These are phyloP conservation scores for Penicillium sp. DNA, from an alignment of 2,329 filamentous ascomycete genomes.

Conservation along the genomic window DNA sequence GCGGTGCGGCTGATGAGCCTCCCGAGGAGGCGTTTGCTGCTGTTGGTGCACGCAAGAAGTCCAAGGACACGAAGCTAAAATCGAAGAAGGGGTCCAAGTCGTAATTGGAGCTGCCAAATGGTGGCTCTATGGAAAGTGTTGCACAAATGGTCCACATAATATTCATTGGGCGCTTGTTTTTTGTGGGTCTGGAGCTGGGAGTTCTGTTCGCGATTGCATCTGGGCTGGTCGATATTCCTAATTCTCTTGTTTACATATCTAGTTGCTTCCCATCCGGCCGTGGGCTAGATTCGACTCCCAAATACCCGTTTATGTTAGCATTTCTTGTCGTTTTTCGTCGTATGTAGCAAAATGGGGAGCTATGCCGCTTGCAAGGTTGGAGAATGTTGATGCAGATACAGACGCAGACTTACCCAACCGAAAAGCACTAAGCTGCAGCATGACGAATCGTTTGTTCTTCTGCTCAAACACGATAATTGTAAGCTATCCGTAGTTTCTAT, in stretches of 20 bases:
- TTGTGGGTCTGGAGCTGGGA: constrained; percentile 4
- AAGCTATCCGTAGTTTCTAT: background rate
- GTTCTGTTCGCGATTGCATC: constrained; percentile 7
- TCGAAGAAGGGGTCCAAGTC: constrained; percentile 26
- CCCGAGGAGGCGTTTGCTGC: constrained; percentile 62
- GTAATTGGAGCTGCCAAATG: constrained; percentile 3
- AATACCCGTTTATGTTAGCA: background rate
- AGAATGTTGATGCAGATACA: background rate
- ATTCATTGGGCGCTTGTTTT: constrained; percentile 6
- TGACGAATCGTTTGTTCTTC: too few species aligned
- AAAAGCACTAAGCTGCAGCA: background rate
- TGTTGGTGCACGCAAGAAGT: constrained; percentile 38
- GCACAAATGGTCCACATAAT: background rate
- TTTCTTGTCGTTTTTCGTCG: background rate
- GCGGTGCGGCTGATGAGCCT: constrained; percentile 52
- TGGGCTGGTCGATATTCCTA: background rate
- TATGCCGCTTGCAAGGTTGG: background rate
- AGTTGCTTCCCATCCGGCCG: background rate
- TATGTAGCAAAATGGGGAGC: background rate
- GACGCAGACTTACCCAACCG: background rate
- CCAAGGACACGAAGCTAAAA: constrained; percentile 38
- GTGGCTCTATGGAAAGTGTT: background rate
- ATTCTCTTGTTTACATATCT: background rate
- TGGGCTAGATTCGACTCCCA: background rate
- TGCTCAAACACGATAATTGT: background rate